Conservation (phyloP, 192 early-diverging fungal genomes). For the Coemansia sp. region DNA sequence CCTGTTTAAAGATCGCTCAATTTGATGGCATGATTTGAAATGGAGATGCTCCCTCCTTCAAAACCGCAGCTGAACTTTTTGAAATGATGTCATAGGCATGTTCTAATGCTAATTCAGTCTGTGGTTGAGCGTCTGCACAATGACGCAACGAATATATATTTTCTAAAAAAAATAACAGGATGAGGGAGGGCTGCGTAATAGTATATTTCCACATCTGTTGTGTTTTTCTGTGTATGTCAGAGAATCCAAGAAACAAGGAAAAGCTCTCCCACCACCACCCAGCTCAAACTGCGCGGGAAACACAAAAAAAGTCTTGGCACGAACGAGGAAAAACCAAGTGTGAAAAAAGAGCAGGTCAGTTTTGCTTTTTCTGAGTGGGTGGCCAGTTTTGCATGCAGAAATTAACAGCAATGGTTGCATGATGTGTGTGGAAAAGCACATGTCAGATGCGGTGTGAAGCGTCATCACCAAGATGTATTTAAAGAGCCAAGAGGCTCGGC, state of each 20-base stretch:
- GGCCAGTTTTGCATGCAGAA: background rate
- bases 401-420: background rate
- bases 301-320: background rate
- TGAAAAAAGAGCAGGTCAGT: too few relatives aligned
- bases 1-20: too few relatives aligned
- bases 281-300: too few relatives aligned
- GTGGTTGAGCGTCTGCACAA: background rate
- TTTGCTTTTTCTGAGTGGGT: too few relatives aligned
- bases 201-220: background rate
- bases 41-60: too few relatives aligned
- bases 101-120: too few relatives aligned
- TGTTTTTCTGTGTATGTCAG: background rate
- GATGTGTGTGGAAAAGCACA: conserved; percentile 3
- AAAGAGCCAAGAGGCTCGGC: background rate
- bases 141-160: background rate
- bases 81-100: too few relatives aligned
- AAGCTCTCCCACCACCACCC: too few relatives aligned
- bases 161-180: background rate
- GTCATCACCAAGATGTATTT: background rate
- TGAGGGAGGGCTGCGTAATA: background rate
- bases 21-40: too few relatives aligned
- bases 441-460: background rate
- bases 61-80: too few relatives aligned
- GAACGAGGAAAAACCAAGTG: background rate
- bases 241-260: too few relatives aligned